Base-by-base conservation (phyloP, 441 rosid genomes). In the Capsella rubella region DNA sequence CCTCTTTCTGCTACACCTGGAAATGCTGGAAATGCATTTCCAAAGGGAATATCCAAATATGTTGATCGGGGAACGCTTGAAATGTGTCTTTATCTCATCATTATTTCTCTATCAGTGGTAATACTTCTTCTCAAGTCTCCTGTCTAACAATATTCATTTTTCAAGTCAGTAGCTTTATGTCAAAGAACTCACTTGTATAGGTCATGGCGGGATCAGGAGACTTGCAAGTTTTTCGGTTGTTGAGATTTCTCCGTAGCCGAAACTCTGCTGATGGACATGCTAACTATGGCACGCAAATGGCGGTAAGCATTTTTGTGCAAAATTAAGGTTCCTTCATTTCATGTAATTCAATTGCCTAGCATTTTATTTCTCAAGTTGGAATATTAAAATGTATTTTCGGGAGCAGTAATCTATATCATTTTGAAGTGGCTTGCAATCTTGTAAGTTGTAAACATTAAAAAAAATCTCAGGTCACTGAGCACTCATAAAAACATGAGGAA, bases 151-250 rank as follows among this genome's bases (percentile, higher is more conserved):
- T 9, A 65, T 66, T 45, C 69, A 31, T 2, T 58, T 66, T 16
- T 70, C 69, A 37, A 32, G 35, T 61, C 46, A 14, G 71, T 49
- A 21, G 67, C 58, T 39, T 71, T 47, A 67, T 43, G 43, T 67
- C 15, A n/a, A 63, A 62, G 32, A 64, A 8, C 46, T 37, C 42
- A 35, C 45, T 80, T 51, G 77, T 65, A 74, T 77, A 95, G 99
- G 90, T 93, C 73, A 95, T 95, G 99, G 98, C 98, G 75, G 99
- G 98, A 69, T 91, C 98, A 59, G 98, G 99, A 78, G 89, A 93
- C 86, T 85, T 95, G 66, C 87, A 88, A 78, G 87, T 91, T 53
- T 87, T 95, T 81, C 89, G 98, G 54, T 79, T 95, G 49, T 71
- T 95, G 84, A 93, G 91, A 77, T 95, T 91, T 83, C 95, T 95